Conservation (phyloP, 768 basidiomycete species). For the Termitomyces sp. region DNA sequence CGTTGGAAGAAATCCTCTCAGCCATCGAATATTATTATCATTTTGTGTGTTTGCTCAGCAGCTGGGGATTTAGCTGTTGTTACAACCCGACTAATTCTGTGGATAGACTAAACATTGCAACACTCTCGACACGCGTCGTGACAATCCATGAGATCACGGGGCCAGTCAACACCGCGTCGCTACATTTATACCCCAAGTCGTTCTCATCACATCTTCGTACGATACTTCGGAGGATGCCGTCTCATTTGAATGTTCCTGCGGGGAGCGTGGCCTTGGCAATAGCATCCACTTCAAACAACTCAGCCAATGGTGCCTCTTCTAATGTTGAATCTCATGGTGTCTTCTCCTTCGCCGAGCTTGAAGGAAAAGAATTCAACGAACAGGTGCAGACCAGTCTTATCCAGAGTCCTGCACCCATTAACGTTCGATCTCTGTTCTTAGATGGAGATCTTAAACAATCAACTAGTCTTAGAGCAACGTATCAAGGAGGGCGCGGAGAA, state of each 20-base stretch:
- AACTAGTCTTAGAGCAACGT: constrained; percentile 71
- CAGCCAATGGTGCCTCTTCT: constrained; percentile 20
- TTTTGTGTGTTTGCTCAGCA: no score
- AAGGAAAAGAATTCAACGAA: constrained; percentile 41
- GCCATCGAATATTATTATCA: no score
- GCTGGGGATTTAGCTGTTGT: no score
- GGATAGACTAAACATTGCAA: neutral
- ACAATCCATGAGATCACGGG: constrained; percentile 12
- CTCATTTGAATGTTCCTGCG: constrained; percentile 17
- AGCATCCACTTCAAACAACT: constrained; percentile 22
- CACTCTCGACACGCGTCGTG: neutral
- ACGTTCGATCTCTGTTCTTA: constrained; percentile 22
- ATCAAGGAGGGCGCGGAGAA: constrained; percentile 94
- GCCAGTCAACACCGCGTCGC: neutral
- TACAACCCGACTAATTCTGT: no score
- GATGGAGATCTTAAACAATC: constrained; percentile 66
- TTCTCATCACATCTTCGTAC: neutral
- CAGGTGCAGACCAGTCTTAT: constrained; percentile 33
- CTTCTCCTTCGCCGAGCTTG: constrained; percentile 39
- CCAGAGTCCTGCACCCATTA: neutral
- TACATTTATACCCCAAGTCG: neutral
- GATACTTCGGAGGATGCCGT: constrained; percentile 17
- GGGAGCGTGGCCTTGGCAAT: constrained; percentile 18
- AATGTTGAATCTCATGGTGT: constrained; percentile 18
- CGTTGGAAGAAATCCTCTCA: no score